These are phyloP conservation scores for Microstroma glucosiphilum DNA, from an alignment of 1,284 basidiomycete genomes.

Conservation along the genomic window DNA sequence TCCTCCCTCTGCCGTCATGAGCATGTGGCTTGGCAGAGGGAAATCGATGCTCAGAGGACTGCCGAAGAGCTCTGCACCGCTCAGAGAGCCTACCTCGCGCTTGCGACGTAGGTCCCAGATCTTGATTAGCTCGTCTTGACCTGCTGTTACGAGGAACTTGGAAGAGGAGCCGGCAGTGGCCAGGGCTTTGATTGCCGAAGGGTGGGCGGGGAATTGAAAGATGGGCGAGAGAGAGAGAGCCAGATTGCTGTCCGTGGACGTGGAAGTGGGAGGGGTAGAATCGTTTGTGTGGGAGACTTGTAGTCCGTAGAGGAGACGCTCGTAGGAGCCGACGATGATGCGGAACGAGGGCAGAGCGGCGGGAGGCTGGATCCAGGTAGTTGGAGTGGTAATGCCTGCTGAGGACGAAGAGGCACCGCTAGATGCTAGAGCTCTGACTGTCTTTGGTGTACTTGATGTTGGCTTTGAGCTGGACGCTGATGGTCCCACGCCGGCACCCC, in stretches of 20 bases:
- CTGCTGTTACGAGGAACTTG: constrained; percentile 92
- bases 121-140: constrained; percentile 89
- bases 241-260: constrained; percentile 27
- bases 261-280: constrained; percentile 17
- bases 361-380: constrained; percentile 20
- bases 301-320: constrained; percentile 88
- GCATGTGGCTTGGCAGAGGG: constrained; percentile 77
- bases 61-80: constrained; percentile 67
- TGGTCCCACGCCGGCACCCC: too few species aligned
- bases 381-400: not conserved
- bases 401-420: not conserved
- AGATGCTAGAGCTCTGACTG: not conserved
- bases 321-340: constrained; percentile 84
- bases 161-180: constrained; percentile 57
- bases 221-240: constrained; percentile 63
- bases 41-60: constrained; percentile 86
- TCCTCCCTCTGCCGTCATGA: constrained; percentile 68
- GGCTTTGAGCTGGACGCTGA: not conserved
- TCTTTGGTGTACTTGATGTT: not conserved
- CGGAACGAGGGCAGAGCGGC: constrained; percentile 58
- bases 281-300: constrained; percentile 59
- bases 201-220: constrained; percentile 94
- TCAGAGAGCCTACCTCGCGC: constrained; percentile 86
- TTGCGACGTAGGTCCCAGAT: constrained; percentile 88
- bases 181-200: constrained; percentile 82